phyloP scores from a whole-genome alignment of 768 basidiomycete species.

The Lactarius akahatsu region DNA sequence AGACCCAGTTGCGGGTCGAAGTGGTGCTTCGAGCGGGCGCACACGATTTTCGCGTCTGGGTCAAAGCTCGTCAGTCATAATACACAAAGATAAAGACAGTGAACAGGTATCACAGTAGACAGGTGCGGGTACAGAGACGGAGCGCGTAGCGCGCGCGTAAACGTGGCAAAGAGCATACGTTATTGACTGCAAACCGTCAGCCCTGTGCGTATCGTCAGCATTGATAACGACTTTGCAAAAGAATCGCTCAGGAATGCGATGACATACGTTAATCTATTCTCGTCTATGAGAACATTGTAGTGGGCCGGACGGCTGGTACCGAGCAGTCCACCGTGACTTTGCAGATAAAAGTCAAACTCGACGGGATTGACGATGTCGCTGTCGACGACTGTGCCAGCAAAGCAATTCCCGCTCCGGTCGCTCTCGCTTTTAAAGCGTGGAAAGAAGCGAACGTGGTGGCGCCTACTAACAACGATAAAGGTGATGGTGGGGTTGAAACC shows the following conservation, averaged over 20 bases:
- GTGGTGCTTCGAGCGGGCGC: conserved; percentile 77
- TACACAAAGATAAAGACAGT: neutral
- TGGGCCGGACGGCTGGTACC: conserved; percentile 73
- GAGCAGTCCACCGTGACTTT: conserved; percentile 72
- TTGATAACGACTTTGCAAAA: no score
- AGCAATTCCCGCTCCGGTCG: conserved; percentile 71
- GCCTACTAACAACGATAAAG: conserved; percentile 75
- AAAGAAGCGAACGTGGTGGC: conserved; percentile 69
- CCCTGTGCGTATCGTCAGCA: conserved; percentile 38
- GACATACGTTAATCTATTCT: conserved; percentile 61
- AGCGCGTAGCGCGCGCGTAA: conserved; percentile 76
- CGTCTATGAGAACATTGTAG: conserved; percentile 51
- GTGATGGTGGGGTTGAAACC: conserved; percentile 67
- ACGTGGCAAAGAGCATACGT: conserved; percentile 80
- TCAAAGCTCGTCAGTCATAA: neutral
- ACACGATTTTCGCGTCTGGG: conserved; percentile 73
- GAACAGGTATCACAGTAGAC: conserved; percentile 62
- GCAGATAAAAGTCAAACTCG: conserved; percentile 77
- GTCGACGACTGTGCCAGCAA: conserved; percentile 78
- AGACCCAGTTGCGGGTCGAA: conserved; percentile 62
- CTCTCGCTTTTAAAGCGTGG: conserved; percentile 44
- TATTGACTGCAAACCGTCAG: conserved; percentile 65
- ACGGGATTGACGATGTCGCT: conserved; percentile 64
- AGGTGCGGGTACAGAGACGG: conserved; percentile 79
- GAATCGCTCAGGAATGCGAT: neutral